Evolutionary conservation across 768 basidiomycete species (phyloP), one percentile per base, ranked within the genome.

Genomic region (Strobilomyces dryophilus): DNA sequence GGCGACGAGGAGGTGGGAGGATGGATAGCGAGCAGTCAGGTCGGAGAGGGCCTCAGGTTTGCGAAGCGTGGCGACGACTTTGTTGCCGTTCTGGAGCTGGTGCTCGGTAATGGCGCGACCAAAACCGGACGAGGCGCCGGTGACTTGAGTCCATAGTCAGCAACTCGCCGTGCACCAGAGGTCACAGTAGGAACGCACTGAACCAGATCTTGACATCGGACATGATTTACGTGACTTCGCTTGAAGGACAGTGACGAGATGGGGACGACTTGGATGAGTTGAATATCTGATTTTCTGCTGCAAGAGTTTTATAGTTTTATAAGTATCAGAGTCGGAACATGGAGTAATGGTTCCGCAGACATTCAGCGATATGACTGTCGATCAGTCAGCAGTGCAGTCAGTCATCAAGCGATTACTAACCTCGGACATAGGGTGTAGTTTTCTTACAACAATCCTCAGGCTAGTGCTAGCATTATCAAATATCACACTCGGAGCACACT

Each of bases 21-120:
- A 4, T 1, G 64, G 45, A 47, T 69, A 70, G 4, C 57, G 44
- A 4, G 58, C 43, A 14, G 47, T 24, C 10, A 74, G 64, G 34
- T 66, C 64, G 8, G 56, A 56, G 40, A 78, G 59, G 15, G 49
- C 62, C 7, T 60, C 66, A 9, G 74, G 73, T 27, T 61, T 70
- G 49, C 76, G 76, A 12, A 75, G 64, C n/a, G 76, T 74, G 14
- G 79, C 77, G 46, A 75, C 60, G 32, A 69, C 76, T 10, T 58
- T 71, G 53, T 74, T 68, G 14, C 76, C 74, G 3, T 58, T 56
- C 29, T 47, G 45, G 37, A 79, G 71, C 29, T 67, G 67, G 20
- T 51, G 31, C 51, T 74, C 71, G 11, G 65, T 63, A 51, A 72
- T 62, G 14, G 55, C 50, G 3, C 66, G 67, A 8, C 76, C 75